Evolutionary conservation across 371 early-diverging fungal species (phyloP), one percentile per base, ranked within the genome.

Genomic region (Mortierella sp.): DNA sequence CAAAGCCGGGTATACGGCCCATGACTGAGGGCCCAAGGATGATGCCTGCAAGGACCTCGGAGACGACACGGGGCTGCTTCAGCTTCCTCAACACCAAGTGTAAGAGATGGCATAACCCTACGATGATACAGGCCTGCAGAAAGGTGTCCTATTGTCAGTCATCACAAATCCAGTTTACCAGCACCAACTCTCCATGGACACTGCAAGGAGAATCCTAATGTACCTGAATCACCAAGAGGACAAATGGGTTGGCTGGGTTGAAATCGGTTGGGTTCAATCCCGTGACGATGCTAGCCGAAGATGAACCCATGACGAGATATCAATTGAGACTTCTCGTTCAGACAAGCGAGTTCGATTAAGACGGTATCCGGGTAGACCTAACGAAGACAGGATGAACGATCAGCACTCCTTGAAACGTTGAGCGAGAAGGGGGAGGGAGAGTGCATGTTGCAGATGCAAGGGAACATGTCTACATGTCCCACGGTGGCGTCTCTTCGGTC

Each of bases 1-100:
- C 71, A 62, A 87, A 94, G 10, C 80, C 80, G 14, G 90, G 88
- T 57, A 92, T 91, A 49, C 86, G 87, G 9, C 94, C 91, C 58
- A 94, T 71, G 3, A 85, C 93, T 0, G 94, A 87, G 4, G 94
- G 94, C 0, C 94, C 93, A 0, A 93, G 84, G 13, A 93, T 65
- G 52, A 93, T 91, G 31, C 92, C 93, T 21, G 89, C 92, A 45
- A 93, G 71, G 43, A 93, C 87, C 77, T 93, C 94, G 24, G 93
- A 85, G 52, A 94, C 91, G 9, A 92, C 93, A 37, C 85, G 70
- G 2, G 95, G 95, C 67, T 94, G 94, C 50, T 80, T 79, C 1
- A 92, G 48, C 48, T 69, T 79, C 3, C 79, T 80, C 34, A 94
- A 63, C 6, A 83, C 76, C 22, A 91, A 44, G 28, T 88, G 83